Conservation (phyloP, 176 grass and related monocot genomes). For the Oropetium thomaeum region DNA sequence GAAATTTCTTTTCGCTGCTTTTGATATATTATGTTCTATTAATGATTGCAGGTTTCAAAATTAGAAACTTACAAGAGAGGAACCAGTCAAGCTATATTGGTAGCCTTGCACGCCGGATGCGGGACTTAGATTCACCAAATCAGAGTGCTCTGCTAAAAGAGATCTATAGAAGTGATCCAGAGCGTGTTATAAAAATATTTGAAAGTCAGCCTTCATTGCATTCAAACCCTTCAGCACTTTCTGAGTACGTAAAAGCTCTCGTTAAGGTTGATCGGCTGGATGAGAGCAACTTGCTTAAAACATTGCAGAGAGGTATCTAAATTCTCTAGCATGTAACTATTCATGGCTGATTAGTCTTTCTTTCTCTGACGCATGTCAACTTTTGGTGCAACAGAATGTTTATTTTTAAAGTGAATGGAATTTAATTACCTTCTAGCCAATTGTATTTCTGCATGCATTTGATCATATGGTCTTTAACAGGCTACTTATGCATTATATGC, state of each 20-base stretch:
- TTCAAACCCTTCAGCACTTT: slow-evolving; percentile 73
- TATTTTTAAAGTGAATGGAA: no score
- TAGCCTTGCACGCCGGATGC: slow-evolving; percentile 64
- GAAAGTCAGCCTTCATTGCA: slow-evolving; percentile 84
- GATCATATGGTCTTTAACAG: background rate
- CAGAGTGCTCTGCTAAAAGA: slow-evolving; percentile 73
- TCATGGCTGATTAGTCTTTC: background rate
- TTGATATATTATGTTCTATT: background rate
- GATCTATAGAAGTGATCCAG: slow-evolving; percentile 89
- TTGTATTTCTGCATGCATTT: background rate
- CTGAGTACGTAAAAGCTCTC: slow-evolving; percentile 97
- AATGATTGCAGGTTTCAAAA: slow-evolving; percentile 45
- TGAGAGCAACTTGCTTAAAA: slow-evolving; percentile 80
- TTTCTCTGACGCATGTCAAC: slow-evolving; percentile 12
- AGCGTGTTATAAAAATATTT: slow-evolving; percentile 88
- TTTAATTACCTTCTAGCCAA: no score
- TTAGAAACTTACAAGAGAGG: slow-evolving; percentile 67
- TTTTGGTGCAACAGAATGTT: no score
- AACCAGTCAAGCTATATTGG: slow-evolving; percentile 88
- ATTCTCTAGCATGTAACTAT: slow-evolving; percentile 4
- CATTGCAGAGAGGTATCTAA: slow-evolving; percentile 75
- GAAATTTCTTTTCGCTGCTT: background rate
- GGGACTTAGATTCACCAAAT: slow-evolving; percentile 57
- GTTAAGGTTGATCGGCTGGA: slow-evolving; percentile 92
- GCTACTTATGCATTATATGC: background rate